Base-by-base conservation (phyloP, 2,329 filamentous ascomycete species). In the Epichloe amarillans region DNA sequence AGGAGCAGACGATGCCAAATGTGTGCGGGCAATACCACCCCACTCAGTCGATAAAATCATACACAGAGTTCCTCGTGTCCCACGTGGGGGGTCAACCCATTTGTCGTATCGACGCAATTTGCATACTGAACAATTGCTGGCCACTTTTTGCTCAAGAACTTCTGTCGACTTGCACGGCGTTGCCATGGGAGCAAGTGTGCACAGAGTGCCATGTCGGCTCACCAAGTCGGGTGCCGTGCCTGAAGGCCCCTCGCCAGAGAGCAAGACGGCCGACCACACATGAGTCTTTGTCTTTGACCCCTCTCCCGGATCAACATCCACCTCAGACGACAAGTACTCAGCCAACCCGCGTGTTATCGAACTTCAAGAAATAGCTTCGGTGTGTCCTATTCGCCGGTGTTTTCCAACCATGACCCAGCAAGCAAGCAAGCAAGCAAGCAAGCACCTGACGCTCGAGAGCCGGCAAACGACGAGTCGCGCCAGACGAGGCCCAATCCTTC, bases 361-460 rank as follows among this genome's bases (percentile, higher is more conserved):
- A 26, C 67, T 70, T 0, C 69, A 73, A 50, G 67, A 71, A 58
- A 57, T 66, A 72, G 53, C 61, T 74, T 4, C 64, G 70, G 49
- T 63, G 62, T 21, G 66, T 72, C 37, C 60, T 74, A 4, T 69
- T 73, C 42, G 67, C 63, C 0, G 60, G 62, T 4, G 50, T 23
- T 62, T 0, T 60, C 60, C 3, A 58, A 58, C 15, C 52, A 62
- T 5, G 58, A 58, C 11, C 52, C 59, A 5, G 21, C 21, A 23
- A 21, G 21, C 21, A n/a, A n/a, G n/a, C n/a, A 4, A 21, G 21
- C 21, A 21, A 62, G 55, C 46, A 1, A 62, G 56, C 46, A 60
- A 60, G 12, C 65, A 61, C 19, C 61, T 62, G 0, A 62, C 58
- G 0, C 60, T 64, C 14, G 59, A 60, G 15, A 60, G 15, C 23